These are phyloP conservation scores for Fusarium bulbicola DNA, from an alignment of 2,329 filamentous ascomycete species.

Conservation along the genomic window DNA sequence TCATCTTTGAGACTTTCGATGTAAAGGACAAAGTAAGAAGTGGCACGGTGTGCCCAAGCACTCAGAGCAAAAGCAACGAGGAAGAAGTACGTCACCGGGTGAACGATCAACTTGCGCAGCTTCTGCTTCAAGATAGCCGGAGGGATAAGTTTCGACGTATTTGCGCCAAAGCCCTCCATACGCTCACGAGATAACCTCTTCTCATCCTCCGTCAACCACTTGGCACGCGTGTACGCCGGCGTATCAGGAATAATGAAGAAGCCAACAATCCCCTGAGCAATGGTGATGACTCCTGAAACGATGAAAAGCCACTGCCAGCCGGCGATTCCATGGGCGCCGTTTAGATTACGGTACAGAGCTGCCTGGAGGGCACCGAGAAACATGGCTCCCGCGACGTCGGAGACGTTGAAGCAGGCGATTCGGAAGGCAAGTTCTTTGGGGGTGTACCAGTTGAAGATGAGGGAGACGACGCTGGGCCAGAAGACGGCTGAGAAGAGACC, in stretches of 20 bases:
- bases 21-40: conserved; percentile 49
- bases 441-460: conserved; percentile 57
- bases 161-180: conserved; percentile 43
- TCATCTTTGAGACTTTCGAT: conserved; percentile 41
- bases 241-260: conserved; percentile 51
- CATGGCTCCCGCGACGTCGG: conserved; percentile 54
- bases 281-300: conserved; percentile 54
- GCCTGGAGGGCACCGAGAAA: conserved; percentile 57
- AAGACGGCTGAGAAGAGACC: conserved; percentile 52
- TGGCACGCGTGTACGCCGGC: conserved; percentile 42
- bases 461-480: conserved; percentile 50
- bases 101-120: conserved; percentile 40
- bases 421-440: conserved; percentile 52
- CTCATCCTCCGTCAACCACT: conserved; percentile 44
- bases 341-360: conserved; percentile 53
- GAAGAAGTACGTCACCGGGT: conserved; percentile 46
- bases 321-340: conserved; percentile 50
- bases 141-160: conserved; percentile 43
- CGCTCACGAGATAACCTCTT: conserved; percentile 40
- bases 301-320: conserved; percentile 60
- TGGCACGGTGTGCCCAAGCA: conserved; percentile 46
- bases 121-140: conserved; percentile 37
- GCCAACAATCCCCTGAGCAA: conserved; percentile 51
- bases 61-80: conserved; percentile 43
- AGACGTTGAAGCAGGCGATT: conserved; percentile 55